phyloP scores from a whole-genome alignment of 2,329 filamentous ascomycete genomes.

The Ramularia endophylla region DNA sequence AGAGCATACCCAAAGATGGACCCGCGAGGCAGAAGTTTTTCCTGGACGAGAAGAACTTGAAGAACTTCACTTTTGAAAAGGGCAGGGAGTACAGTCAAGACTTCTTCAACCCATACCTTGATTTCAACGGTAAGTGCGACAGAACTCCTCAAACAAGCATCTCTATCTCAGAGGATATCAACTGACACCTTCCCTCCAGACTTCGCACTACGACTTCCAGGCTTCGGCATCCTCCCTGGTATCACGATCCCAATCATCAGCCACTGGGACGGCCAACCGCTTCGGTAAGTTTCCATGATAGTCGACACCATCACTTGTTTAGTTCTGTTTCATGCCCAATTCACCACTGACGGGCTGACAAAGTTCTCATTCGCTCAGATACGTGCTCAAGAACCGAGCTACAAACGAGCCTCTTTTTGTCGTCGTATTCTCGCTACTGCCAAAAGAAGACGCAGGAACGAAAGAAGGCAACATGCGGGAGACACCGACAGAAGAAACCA shows the following conservation, averaged over 20 bases:
- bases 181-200: constrained; percentile 35
- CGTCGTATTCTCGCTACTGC: constrained; percentile 70
- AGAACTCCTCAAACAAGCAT: no score
- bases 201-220: constrained; percentile 64
- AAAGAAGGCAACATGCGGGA: constrained; percentile 12
- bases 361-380: constrained; percentile 80
- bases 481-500: neutral
- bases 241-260: constrained; percentile 67
- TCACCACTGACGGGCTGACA: constrained; percentile 26
- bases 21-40: constrained; percentile 55
- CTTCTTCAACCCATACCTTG: constrained; percentile 90
- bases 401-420: constrained; percentile 74
- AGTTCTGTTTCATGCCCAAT: neutral
- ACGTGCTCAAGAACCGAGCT: constrained; percentile 76
- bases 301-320: no score
- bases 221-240: constrained; percentile 48
- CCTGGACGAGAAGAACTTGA: constrained; percentile 49
- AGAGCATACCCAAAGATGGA: constrained; percentile 35
- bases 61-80: constrained; percentile 55
- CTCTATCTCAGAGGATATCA: neutral
- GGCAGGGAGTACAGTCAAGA: constrained; percentile 58
- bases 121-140: constrained; percentile 60
- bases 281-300: constrained; percentile 66
- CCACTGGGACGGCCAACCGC: constrained; percentile 73
- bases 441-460: constrained; percentile 45